These are phyloP conservation scores for Aristolochia contorta DNA, from an alignment of 164 flowering plant species.

Conservation along the genomic window DNA sequence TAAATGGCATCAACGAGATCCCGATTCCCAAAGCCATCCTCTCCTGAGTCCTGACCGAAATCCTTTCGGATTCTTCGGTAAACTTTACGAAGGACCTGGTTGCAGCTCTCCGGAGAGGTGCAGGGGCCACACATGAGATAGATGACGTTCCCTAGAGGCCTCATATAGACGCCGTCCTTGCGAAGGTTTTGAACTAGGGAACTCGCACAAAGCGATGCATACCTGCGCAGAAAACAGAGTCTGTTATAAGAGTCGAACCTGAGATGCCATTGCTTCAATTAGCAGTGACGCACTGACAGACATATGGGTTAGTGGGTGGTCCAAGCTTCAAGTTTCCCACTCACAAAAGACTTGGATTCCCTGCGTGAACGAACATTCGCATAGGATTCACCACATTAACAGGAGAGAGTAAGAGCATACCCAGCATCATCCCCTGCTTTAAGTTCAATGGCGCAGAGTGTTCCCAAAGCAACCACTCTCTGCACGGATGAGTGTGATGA, in stretches of 20 bases:
- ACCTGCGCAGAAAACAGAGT: conserved; percentile 34
- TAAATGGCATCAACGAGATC: background rate
- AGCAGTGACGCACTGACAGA: too few relatives aligned
- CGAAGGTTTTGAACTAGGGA: conserved; percentile 63
- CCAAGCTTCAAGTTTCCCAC: too few relatives aligned
- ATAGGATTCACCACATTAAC: too few relatives aligned
- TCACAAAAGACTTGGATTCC: too few relatives aligned
- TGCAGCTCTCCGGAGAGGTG: conserved; percentile 59
- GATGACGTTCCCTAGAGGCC: conserved; percentile 93
- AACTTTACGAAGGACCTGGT: conserved; percentile 41
- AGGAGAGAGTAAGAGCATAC: conserved; percentile 26
- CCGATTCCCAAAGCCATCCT: background rate
- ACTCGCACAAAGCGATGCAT: conserved; percentile 52
- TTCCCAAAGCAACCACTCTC: conserved; percentile 71
- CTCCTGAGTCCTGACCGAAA: conserved; percentile 15
- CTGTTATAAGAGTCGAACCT: background rate
- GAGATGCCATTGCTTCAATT: too few relatives aligned
- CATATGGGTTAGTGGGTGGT: too few relatives aligned
- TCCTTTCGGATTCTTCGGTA: conserved; percentile 35
- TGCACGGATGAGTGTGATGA: conserved; percentile 62
- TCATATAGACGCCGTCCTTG: conserved; percentile 77
- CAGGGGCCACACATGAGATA: conserved; percentile 94
- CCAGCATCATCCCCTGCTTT: conserved; percentile 57
- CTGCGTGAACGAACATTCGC: too few relatives aligned
- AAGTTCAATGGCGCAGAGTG: conserved; percentile 77